Conservation (phyloP, 441 rosid species). For the Melastoma candidum region DNA sequence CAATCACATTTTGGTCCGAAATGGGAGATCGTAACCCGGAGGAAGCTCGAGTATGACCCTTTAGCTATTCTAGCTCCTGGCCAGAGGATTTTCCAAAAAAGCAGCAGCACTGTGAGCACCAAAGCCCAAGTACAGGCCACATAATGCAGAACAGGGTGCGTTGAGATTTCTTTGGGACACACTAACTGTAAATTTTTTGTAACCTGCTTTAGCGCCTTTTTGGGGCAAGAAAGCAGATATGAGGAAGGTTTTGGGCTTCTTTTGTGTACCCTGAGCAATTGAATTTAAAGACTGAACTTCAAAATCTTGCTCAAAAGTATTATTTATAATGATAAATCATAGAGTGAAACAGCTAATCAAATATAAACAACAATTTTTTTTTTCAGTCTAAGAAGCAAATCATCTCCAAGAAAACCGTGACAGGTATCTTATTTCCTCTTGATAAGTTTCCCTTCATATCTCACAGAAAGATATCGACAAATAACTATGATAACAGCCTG, state of each 20-base stretch:
- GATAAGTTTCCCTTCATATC: no score
- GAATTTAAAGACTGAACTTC: background rate
- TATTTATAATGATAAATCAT: no score
- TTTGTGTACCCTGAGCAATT: constrained; percentile 12
- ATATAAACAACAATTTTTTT: background rate
- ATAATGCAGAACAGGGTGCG: constrained; percentile 8
- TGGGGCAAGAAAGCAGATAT: constrained; percentile 1
- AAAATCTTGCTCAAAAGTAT: no score
- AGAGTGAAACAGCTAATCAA: background rate
- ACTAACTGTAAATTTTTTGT: constrained; percentile 28
- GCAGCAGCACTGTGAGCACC: constrained; percentile 11
- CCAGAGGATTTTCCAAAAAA: constrained; percentile 25
- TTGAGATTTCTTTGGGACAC: constrained; percentile 3
- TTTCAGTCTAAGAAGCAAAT: background rate
- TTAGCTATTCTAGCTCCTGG: constrained; percentile 78
- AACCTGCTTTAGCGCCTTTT: background rate
- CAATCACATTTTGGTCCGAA: constrained; percentile 53
- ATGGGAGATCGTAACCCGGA: constrained; percentile 57
- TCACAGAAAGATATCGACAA: background rate
- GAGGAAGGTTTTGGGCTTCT: constrained; percentile 8
- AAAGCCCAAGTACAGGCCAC: constrained; percentile 16
- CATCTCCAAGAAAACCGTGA: no score
- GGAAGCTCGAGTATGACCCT: constrained; percentile 73
- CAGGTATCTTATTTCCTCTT: no score
- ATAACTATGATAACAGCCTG: background rate